Evolutionary conservation across 441 rosid species (phyloP).

Genomic region (Mallotus japonicus): DNA sequence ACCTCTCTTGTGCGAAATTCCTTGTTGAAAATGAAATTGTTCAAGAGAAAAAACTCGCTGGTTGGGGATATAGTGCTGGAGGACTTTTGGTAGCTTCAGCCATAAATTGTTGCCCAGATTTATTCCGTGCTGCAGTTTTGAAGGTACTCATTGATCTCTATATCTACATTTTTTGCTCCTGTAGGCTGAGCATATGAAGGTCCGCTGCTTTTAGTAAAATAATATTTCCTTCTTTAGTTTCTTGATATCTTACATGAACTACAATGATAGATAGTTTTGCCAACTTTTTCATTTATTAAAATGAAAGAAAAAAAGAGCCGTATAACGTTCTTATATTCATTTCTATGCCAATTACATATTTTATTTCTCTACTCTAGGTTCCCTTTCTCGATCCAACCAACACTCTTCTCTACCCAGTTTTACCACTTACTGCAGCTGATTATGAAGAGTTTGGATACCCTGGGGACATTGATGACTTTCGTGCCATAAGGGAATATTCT

Average conservation of each 20-base stretch:
- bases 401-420: conserved; percentile 77
- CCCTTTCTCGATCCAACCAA: conserved; percentile 90
- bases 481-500: conserved; percentile 64
- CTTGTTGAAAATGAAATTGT: conserved; percentile 66
- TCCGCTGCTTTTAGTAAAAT: not conserved
- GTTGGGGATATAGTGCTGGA: conserved; percentile 96
- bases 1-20: conserved; percentile 71
- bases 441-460: conserved; percentile 95
- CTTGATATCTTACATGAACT: conserved; percentile 3
- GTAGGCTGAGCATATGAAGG: not conserved
- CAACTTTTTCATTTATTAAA: not conserved
- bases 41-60: conserved; percentile 72
- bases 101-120: conserved; percentile 64
- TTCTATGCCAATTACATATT: not conserved
- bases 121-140: conserved; percentile 79
- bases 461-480: conserved; percentile 71
- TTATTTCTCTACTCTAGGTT: conserved; percentile 47
- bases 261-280: not conserved
- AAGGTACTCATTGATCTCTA: conserved; percentile 44
- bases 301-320: not conserved
- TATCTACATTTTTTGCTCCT: not conserved
- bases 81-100: conserved; percentile 96
- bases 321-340: not conserved
- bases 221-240: not conserved
- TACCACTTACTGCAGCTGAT: conserved; percentile 75